A percentile compares a stretch with the other conserved stretches of the same genome.
Conservation (phyloP, 495 filamentous ascomycete genomes). For the Pyrenula aspistea region DNA sequence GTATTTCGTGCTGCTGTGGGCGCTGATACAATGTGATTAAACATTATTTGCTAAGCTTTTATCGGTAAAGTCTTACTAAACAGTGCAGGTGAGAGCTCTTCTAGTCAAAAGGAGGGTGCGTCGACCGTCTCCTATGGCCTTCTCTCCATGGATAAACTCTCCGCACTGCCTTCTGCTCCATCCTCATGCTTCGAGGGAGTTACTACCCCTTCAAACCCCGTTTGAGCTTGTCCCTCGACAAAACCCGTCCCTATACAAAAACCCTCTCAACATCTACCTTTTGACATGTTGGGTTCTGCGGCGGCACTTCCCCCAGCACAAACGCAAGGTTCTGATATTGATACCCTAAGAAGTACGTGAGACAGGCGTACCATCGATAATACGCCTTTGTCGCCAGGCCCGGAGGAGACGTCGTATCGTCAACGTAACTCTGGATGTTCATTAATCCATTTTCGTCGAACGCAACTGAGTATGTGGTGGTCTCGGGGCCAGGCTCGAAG, state of each 20-base stretch:
- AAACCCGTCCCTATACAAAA: background rate
- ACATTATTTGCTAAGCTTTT: too few species aligned
- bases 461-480: slow-evolving; percentile 13
- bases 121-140: too few species aligned
- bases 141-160: too few species aligned
- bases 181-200: too few species aligned
- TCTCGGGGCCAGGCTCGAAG: slow-evolving; percentile 21
- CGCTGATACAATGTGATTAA: too few species aligned
- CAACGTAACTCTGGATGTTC: slow-evolving; percentile 28
- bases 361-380: slow-evolving; percentile 41
- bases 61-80: too few species aligned
- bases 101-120: too few species aligned
- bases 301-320: slow-evolving; percentile 25
- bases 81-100: too few species aligned
- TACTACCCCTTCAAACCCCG: too few species aligned
- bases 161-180: too few species aligned
- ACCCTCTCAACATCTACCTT: slow-evolving; percentile 27
- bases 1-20: too few species aligned
- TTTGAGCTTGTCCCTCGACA: too few species aligned
- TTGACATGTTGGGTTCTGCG: slow-evolving; percentile 45
- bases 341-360: slow-evolving; percentile 35
- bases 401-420: slow-evolving; percentile 23
- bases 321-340: slow-evolving; percentile 38
- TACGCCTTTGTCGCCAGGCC: slow-evolving; percentile 6
- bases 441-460: slow-evolving; percentile 31